Conservation (phyloP, 441 rosid species). For the Sinapis alba region DNA sequence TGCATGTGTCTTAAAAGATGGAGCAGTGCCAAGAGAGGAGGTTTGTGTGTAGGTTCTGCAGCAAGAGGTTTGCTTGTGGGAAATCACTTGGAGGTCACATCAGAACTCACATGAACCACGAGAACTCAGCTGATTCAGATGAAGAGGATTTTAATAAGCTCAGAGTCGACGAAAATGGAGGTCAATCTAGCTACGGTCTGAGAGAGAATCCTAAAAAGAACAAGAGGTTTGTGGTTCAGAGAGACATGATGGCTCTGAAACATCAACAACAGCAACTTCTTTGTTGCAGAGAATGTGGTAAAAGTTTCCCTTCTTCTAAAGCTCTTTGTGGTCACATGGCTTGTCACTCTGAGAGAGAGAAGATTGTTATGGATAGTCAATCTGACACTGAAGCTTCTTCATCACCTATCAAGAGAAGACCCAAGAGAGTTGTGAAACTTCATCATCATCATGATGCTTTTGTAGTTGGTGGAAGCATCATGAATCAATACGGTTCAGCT, state of each 20-base stretch:
- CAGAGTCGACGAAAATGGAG: slow-evolving; percentile 35
- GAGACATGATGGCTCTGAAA: slow-evolving; percentile 33
- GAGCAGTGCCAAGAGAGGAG: slow-evolving; percentile 60
- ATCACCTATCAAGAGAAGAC: slow-evolving; percentile 64
- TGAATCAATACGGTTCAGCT: slow-evolving; percentile 36
- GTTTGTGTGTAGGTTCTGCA: slow-evolving; percentile 77
- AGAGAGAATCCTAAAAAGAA: slow-evolving; percentile 81
- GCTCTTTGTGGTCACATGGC: slow-evolving; percentile 99
- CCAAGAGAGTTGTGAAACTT: slow-evolving; percentile 52
- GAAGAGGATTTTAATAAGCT: slow-evolving; percentile 41
- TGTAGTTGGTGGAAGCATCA: neutral
- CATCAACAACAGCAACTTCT: slow-evolving; percentile 43
- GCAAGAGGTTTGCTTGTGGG: slow-evolving; percentile 78
- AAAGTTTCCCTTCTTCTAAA: slow-evolving; percentile 78
- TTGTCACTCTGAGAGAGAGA: slow-evolving; percentile 75
- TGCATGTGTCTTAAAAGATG: slow-evolving; percentile 42
- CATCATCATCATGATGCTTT: slow-evolving; percentile 26
- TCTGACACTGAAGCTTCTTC: slow-evolving; percentile 75
- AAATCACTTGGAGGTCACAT: slow-evolving; percentile 94
- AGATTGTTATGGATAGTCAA: slow-evolving; percentile 56
- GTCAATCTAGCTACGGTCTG: slow-evolving; percentile 63
- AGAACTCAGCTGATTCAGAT: slow-evolving; percentile 44
- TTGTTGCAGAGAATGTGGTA: slow-evolving; percentile 88
- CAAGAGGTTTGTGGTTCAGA: slow-evolving; percentile 60
- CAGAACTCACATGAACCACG: slow-evolving; percentile 73